Evolutionary conservation across 1,284 basidiomycete species (phyloP), one percentile per base, ranked within the genome.

Genomic region (Moniliella sp.): DNA sequence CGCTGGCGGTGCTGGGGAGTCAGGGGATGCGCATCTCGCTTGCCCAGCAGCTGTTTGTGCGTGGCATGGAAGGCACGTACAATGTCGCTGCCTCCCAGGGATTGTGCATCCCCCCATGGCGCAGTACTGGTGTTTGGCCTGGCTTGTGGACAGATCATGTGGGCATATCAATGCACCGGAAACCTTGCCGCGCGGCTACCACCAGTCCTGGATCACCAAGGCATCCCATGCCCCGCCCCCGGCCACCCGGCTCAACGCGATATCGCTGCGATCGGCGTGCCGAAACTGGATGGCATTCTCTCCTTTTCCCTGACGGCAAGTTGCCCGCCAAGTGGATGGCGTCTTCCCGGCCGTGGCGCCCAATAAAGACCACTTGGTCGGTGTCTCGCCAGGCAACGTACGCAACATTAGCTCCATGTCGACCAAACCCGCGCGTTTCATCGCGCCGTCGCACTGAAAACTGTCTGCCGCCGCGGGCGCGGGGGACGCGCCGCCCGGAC

Each of bases 21-120:
- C 68, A 66, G 36, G 68, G 68, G 2, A 65, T 78, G 27, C 66
- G 79, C 36, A 66, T 69, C 2, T 70, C 73, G 9, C 78, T 93
- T 37, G 78, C 78, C 0, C 86, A 93, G 50, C 86, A 94, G 65
- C 65, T 86, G 46, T 80, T 86, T 57, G 81, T 86, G 31, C 51
- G 50, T 10, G 81, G 82, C 0, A 61, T 86, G 13, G 79, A 86
- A 52, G 80, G 80, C 1, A 73, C 74, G 1, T 83, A 76, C 58
- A 82, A 82, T 45, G 67, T 72, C 1, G 72, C 72, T 42, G 72
- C 76, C 7, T 66, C 66, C 1, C 70, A 69, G 46, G 50, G 55
- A 4, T 59, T 74, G 15, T 67, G 82, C 36, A 66, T 67, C 31
- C 10, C 86, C 84, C 0, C 68, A 83, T 56, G 86, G 86, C 5